A percentile compares a stretch with the other conserved stretches of the same genome.
phyloP scores from a whole-genome alignment of 176 grass and related monocot species.

The Areca catechu region DNA sequence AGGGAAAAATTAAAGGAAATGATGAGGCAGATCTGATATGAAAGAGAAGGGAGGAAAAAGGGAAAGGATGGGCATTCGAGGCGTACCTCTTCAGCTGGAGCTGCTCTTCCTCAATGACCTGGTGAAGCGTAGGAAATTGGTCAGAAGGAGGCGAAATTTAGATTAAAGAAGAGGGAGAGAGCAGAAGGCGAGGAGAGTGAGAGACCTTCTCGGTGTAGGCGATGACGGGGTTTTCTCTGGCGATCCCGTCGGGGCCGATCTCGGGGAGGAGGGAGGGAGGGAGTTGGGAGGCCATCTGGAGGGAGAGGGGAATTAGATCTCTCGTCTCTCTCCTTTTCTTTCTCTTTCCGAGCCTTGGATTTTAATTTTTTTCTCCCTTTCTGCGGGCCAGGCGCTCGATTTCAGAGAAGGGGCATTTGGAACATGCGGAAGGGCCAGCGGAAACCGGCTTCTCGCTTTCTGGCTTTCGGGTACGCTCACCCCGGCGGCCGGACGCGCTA shows the following conservation, averaged over 20 bases:
- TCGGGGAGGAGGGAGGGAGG: conserved; percentile 38
- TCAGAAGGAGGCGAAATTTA: conserved; percentile 2
- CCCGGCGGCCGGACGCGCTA: no score
- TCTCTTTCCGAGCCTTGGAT: no score
- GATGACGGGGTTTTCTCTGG: conserved; percentile 57
- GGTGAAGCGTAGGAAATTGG: background rate
- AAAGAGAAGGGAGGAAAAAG: no score
- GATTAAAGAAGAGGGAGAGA: background rate
- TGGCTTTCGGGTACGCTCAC: no score
- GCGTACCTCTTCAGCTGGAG: conserved; percentile 87
- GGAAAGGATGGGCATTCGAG: background rate
- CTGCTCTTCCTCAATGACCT: conserved; percentile 81
- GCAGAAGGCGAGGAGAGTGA: background rate
- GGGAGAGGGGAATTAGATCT: no score
- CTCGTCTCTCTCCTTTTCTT: no score
- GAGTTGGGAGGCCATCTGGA: no score
- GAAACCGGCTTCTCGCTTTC: no score
- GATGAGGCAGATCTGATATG: background rate
- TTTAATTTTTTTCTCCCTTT: no score
- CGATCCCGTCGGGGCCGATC: conserved; percentile 84
- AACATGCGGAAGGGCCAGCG: no score
- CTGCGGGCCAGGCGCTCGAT: no score
- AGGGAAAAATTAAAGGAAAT: conserved; percentile 16
- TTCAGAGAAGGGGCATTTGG: no score
- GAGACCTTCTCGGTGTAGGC: conserved; percentile 93